Evolutionary conservation across 2,329 filamentous ascomycete genomes (phyloP).

Genomic region (Exutisphaerella laricina): DNA sequence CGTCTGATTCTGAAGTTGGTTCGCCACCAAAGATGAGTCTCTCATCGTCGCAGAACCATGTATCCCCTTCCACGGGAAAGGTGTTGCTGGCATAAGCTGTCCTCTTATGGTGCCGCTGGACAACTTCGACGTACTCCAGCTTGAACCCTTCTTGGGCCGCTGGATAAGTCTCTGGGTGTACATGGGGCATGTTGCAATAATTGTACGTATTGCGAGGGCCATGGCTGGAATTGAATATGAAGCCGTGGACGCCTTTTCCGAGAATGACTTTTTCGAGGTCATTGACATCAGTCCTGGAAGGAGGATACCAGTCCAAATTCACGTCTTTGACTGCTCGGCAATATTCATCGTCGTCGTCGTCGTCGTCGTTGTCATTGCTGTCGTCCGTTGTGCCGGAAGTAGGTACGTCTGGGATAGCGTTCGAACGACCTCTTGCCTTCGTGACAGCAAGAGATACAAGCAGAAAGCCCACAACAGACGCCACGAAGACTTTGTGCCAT

Average conservation of each 20-base stretch:
- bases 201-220: slow-evolving; percentile 62
- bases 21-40: slow-evolving; percentile 65
- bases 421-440: too few relatives aligned
- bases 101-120: slow-evolving; percentile 79
- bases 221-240: slow-evolving; percentile 62
- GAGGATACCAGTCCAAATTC: too few relatives aligned
- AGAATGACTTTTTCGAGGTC: too few relatives aligned
- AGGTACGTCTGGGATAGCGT: too few relatives aligned
- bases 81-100: slow-evolving; percentile 74
- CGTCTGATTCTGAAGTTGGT: slow-evolving; percentile 44
- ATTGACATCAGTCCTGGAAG: too few relatives aligned
- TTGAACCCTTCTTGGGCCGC: slow-evolving; percentile 49
- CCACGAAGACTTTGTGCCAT: too few relatives aligned
- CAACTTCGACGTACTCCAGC: slow-evolving; percentile 71
- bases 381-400: too few relatives aligned
- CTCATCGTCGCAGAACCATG: slow-evolving; percentile 67
- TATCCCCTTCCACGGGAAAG: slow-evolving; percentile 66
- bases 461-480: too few relatives aligned
- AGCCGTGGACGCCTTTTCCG: slow-evolving; percentile 63
- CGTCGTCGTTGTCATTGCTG: too few relatives aligned
- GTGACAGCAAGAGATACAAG: too few relatives aligned
- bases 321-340: too few relatives aligned
- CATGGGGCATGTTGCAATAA: slow-evolving; percentile 85
- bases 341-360: too few relatives aligned
- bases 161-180: slow-evolving; percentile 60